Conservation (phyloP, 371 early-diverging fungal genomes). For the Nematocida ironsii region DNA sequence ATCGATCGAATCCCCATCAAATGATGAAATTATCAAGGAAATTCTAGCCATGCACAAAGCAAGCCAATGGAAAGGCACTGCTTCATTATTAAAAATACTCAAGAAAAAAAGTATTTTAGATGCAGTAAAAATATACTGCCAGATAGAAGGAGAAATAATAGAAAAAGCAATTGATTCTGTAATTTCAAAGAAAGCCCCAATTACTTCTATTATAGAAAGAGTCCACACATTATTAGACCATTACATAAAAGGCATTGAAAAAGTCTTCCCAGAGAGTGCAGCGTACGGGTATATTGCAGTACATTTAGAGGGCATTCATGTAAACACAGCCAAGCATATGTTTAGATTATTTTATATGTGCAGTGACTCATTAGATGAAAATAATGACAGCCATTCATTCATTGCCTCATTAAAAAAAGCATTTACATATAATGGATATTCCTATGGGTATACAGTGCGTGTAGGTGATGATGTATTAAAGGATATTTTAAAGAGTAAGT, state of each 20-base stretch:
- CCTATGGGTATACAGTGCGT: constrained; percentile 33
- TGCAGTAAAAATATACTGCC: constrained; percentile 4
- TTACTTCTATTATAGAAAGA: constrained; percentile 6
- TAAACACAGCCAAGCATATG: not conserved
- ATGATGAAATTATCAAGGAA: constrained; percentile 1
- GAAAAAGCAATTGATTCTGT: not conserved
- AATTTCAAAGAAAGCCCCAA: not conserved
- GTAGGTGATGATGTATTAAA: constrained; percentile 3
- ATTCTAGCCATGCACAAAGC: not conserved
- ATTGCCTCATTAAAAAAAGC: constrained; percentile 16
- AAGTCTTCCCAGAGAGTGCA: constrained; percentile 4
- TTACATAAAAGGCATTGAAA: constrained; percentile 13
- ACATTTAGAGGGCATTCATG: constrained; percentile 17
- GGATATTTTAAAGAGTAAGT: constrained; percentile 18
- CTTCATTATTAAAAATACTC: not conserved
- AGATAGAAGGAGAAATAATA: not conserved
- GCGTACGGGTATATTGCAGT: not conserved
- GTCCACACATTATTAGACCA: not conserved
- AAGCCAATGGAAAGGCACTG: not conserved
- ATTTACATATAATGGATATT: constrained; percentile 37
- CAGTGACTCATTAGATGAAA: not conserved
- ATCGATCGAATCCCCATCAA: not conserved
- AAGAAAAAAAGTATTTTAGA: constrained; percentile 18
- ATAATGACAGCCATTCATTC: not conserved
- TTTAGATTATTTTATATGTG: not conserved